Conservation (phyloP, 257 asterid genomes). For the Nicotiana knightiana region DNA sequence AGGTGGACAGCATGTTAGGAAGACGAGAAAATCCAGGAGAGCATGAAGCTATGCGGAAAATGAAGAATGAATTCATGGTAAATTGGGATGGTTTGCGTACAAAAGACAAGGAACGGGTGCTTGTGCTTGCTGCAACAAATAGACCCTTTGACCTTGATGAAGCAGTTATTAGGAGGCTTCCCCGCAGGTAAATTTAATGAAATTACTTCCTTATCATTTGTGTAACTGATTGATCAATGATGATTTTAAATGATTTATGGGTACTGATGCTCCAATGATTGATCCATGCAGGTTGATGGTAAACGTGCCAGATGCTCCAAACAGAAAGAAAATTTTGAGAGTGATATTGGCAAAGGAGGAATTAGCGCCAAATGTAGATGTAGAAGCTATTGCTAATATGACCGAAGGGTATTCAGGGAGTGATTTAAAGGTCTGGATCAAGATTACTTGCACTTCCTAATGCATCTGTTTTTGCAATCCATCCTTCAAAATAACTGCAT, state of each 20-base stretch:
- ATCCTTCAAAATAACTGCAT: not conserved
- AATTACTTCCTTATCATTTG: not conserved
- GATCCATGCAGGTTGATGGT: conserved; percentile 65
- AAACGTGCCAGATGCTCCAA: conserved; percentile 74
- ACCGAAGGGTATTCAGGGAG: conserved; percentile 93
- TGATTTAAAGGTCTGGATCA: conserved; percentile 72
- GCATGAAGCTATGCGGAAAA: conserved; percentile 97
- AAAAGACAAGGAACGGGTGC: conserved; percentile 86
- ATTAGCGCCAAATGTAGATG: conserved; percentile 51
- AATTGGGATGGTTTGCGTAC: conserved; percentile 96
- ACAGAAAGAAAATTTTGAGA: conserved; percentile 61
- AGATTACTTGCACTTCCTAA: conserved; percentile 5
- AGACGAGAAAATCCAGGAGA: conserved; percentile 95
- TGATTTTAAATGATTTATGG: not conserved
- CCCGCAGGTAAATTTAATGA: conserved; percentile 47
- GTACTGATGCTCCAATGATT: not conserved
- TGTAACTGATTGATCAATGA: conserved; percentile 4
- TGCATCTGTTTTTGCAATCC: not conserved
- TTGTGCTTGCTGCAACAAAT: conserved; percentile 91
- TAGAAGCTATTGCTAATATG: conserved; percentile 74
- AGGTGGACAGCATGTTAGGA: conserved; percentile 98
- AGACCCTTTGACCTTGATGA: conserved; percentile 95
- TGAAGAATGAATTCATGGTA: conserved; percentile 93
- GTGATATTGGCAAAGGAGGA: conserved; percentile 77
- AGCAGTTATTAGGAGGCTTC: conserved; percentile 97